Base-by-base conservation (phyloP, 208 protist species). In the Zelonia costaricensis region DNA sequence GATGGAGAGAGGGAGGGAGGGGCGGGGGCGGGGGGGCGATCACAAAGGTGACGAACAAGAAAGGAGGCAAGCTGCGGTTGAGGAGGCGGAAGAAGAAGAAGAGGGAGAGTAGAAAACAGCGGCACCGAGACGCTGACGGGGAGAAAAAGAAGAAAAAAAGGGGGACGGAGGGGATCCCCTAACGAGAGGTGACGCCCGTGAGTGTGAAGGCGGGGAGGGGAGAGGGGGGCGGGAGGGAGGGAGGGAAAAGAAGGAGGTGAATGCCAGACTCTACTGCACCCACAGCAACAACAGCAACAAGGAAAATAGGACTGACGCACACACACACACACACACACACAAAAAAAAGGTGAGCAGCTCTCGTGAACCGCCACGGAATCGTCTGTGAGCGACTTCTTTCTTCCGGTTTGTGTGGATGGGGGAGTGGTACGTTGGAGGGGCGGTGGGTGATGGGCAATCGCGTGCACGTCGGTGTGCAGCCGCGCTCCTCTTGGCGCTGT, bases 11-110 rank as follows among this genome's bases (percentile, higher is more conserved):
- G n/a, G n/a, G n/a, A n/a, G n/a, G n/a, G n/a, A n/a, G n/a, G n/a
- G n/a, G n/a, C n/a, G n/a, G n/a, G n/a, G n/a, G n/a, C n/a, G n/a
- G n/a, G n/a, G n/a, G n/a, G n/a, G n/a, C n/a, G n/a, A 66, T 69
- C 6, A 56, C 33, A 49, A 61, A 58, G 36, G 9, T 45, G 31
- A 45, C 27, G 22, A 39, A 33, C 27, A 56, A 43, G 40, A 61
- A 60, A 30, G 33, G 30, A 31, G 9, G 23, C 42, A 35, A 20
- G n/a, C 1, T 35, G 53, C 33, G 28, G 12, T 28, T 5, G 23
- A 4, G 48, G 47, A 63, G 43, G 22, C 56, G 64, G 25, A 52
- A 63, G 33, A 46, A 40, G 28, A 49, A 33, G 13, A 1, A 54
- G 35, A 25, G 13, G 1, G 38, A 39, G 10, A 38, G 33, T 13